Evolutionary conservation across 495 filamentous ascomycete genomes (phyloP), one percentile per base, ranked within the genome.

Genomic region (Cercophora samala): DNA sequence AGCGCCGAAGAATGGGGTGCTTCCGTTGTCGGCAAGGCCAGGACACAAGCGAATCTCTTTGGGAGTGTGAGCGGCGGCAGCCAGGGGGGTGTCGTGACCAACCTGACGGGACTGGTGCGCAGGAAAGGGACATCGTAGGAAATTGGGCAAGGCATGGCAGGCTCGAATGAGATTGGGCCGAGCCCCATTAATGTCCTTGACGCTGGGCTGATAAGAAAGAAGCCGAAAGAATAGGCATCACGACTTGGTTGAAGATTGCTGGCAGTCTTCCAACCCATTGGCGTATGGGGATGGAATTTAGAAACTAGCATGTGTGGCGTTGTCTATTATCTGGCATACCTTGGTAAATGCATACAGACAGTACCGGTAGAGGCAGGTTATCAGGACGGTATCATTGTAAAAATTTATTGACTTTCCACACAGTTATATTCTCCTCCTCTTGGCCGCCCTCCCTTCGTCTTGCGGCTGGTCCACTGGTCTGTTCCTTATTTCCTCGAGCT

Each of bases 1-100:
- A 71, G 77, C 26, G 60, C 60, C 6, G 72, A 76, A 51, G 72
- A 77, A 83, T 73, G 82, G 89, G 73, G 87, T 76, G 81, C 77
- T 11, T 73, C 74, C 42, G 73, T 78, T 58, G 58, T 73, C 22
- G 82, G 82, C 54, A 68, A 69, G 70, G 75, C 72, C 65, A 63
- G 46, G 60, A 67, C 69, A 63, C 23, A 64, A 37, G 66, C 26
- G 55, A 60, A 26, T 19, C 52, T 22, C 51, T 26, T 42, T 58
- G 26, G 11, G 21, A 23, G 19, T 21, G 64, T 21, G 22, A 64
- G 65, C 23, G n/a, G 68, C 24, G 22, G 68, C 22, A 59, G 70
- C 25, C 6, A 18, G 5, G n/a, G 4, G 5, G 53, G 18, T 42
- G 26, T 65, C 21, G 32, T 51, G 1, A 82, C 74, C 11, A 76